Conservation (phyloP, 2,329 filamentous ascomycete genomes). For the Fusarium tjaetaba region DNA sequence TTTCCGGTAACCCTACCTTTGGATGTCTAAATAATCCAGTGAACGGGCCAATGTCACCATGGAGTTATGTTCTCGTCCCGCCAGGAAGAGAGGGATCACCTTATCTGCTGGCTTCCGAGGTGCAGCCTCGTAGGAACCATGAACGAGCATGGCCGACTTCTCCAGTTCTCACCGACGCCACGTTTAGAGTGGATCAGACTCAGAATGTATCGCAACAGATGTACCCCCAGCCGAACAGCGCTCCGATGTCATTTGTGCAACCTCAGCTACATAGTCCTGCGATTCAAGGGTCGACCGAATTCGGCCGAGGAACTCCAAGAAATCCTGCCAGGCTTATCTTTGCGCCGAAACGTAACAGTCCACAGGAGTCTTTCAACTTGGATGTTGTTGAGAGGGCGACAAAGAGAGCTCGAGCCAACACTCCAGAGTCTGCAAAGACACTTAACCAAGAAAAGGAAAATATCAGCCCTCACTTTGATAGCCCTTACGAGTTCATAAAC, state of each 20-base stretch:
- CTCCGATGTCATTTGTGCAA: constrained; percentile 21
- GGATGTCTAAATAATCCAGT: neutral
- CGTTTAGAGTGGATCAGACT: constrained; percentile 40
- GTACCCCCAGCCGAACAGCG: constrained; percentile 43
- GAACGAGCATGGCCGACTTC: constrained; percentile 24
- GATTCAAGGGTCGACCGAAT: neutral
- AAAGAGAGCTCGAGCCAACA: constrained; percentile 57
- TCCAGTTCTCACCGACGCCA: constrained; percentile 25
- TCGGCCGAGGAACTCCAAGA: constrained; percentile 8
- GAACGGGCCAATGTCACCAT: neutral
- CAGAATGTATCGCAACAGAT: constrained; percentile 54
- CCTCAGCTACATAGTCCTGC: constrained; percentile 29
- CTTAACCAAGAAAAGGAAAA: constrained; percentile 58
- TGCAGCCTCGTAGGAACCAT: constrained; percentile 57
- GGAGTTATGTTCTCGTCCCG: neutral
- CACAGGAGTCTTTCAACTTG: constrained; percentile 16
- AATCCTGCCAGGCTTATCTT: constrained; percentile 4
- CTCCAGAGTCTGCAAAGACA: constrained; percentile 50
- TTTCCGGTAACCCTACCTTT: neutral
- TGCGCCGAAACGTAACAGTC: constrained; percentile 14
- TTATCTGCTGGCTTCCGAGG: constrained; percentile 52
- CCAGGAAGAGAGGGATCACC: neutral
- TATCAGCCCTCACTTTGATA: constrained; percentile 39
- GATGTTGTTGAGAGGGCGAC: constrained; percentile 47
- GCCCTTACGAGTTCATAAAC: constrained; percentile 26